phyloP scores from a whole-genome alignment of 2,329 filamentous ascomycete genomes.

The Aspergillus tamarii region DNA sequence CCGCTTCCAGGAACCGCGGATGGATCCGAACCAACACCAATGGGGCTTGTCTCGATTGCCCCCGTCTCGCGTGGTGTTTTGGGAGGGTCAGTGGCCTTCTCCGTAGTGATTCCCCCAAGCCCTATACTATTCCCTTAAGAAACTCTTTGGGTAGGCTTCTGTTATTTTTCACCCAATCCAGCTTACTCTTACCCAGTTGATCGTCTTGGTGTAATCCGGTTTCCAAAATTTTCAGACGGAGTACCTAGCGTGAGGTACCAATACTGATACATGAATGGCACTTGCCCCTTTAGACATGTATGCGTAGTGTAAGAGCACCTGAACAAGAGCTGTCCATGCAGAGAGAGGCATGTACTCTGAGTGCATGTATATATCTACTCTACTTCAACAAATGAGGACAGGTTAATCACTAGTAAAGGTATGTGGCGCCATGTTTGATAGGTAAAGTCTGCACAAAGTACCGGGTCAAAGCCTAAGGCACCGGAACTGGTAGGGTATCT shows the following conservation, averaged over 20 bases:
- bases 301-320: background rate
- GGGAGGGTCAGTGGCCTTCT: background rate
- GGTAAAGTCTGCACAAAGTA: slow-evolving; percentile 6
- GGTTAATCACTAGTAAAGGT: background rate
- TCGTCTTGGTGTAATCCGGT: background rate
- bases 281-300: background rate
- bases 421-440: slow-evolving; percentile 15
- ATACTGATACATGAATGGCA: background rate
- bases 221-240: slow-evolving; percentile 3
- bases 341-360: background rate
- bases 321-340: background rate
- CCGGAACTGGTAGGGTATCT: background rate
- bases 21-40: slow-evolving; percentile 32
- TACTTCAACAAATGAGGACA: too few relatives aligned
- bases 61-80: slow-evolving; percentile 24
- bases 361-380: background rate
- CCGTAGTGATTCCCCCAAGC: slow-evolving; percentile 12
- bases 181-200: slow-evolving; percentile 3
- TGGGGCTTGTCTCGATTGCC: slow-evolving; percentile 23
- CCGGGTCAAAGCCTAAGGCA: background rate
- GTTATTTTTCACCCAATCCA: slow-evolving; percentile 8
- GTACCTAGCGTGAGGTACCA: background rate
- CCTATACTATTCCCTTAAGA: slow-evolving; percentile 4
- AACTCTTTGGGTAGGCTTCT: slow-evolving; percentile 8
- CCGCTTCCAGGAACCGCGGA: slow-evolving; percentile 35